A percentile compares a stretch with the other conserved stretches of the same genome.
phyloP scores from a whole-genome alignment of 495 filamentous ascomycete genomes.

The Neurospora intermedia region DNA sequence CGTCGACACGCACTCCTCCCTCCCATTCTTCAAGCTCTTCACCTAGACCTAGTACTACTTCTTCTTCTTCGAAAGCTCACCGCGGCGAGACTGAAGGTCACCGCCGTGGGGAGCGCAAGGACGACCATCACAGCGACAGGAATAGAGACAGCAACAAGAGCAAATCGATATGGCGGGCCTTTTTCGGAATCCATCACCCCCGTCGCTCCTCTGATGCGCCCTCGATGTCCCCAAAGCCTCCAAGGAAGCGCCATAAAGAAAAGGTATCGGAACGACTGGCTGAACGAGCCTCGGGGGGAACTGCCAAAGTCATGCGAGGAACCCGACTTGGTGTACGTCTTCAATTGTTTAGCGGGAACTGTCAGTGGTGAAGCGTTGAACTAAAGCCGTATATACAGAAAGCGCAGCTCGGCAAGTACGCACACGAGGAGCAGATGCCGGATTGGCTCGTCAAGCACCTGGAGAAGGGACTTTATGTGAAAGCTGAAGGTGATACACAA shows the following conservation, averaged over 20 bases:
- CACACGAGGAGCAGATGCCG: conserved; percentile 84
- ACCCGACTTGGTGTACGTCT: conserved; percentile 20
- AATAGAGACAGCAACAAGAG: conserved; percentile 7
- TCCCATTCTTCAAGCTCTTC: background rate
- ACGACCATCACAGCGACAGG: background rate
- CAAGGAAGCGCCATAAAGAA: conserved; percentile 3
- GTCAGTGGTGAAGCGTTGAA: background rate
- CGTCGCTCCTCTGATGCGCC: conserved; percentile 5
- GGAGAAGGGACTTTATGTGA: conserved; percentile 49
- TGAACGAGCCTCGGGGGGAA: background rate
- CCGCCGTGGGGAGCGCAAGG: background rate
- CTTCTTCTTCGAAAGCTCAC: conserved; percentile 10
- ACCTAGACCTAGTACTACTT: background rate
- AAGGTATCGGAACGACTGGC: background rate
- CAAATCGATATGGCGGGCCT: conserved; percentile 10
- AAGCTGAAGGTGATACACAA: conserved; percentile 42
- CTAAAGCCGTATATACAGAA: conserved; percentile 12
- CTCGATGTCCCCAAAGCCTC: background rate
- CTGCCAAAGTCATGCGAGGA: conserved; percentile 4
- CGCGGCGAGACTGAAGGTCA: conserved; percentile 11
- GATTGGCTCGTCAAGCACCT: conserved; percentile 61
- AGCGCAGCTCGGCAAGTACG: conserved; percentile 73
- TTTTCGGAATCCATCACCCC: background rate
- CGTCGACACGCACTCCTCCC: background rate
- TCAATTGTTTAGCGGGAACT: background rate